These are phyloP conservation scores for Cladophialophora carrionii DNA, from an alignment of 2,329 filamentous ascomycete species.

Conservation along the genomic window DNA sequence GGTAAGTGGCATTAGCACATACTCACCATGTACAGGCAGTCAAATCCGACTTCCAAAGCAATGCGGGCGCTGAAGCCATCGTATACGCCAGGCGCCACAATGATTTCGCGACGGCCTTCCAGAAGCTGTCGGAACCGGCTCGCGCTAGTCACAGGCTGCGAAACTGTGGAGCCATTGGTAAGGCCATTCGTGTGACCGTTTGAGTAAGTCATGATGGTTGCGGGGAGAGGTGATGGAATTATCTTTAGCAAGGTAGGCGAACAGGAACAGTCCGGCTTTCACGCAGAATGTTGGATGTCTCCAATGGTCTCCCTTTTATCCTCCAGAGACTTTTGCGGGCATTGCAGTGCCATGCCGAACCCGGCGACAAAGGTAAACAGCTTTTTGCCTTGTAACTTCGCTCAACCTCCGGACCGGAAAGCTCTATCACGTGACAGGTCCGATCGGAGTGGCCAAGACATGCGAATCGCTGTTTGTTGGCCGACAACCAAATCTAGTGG, in stretches of 20 bases:
- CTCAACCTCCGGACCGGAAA: not conserved
- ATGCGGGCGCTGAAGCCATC: slow-evolving; percentile 64
- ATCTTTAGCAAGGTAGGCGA: not conserved
- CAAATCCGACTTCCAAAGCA: slow-evolving; percentile 64
- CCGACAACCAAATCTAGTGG: not conserved
- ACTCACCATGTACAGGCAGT: slow-evolving; percentile 68
- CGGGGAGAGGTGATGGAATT: not conserved
- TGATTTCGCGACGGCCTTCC: not conserved
- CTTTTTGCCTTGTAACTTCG: not conserved
- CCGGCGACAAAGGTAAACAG: not conserved
- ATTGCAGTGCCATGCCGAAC: not conserved
- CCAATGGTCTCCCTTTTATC: not conserved
- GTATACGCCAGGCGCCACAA: slow-evolving; percentile 61
- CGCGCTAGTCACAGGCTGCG: not conserved
- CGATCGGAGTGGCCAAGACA: not conserved
- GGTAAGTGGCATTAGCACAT: not conserved
- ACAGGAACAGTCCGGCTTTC: not conserved
- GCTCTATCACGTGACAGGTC: not conserved
- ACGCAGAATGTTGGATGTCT: not conserved
- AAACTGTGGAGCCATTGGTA: not conserved
- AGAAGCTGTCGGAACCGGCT: slow-evolving; percentile 6
- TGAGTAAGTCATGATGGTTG: not conserved
- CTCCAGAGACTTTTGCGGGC: not conserved
- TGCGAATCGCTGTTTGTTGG: not conserved
- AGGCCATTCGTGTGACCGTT: not conserved